Percentiles rank a stretch among this genome's conserved stretches.
These are phyloP conservation scores for Trametes pubescens DNA, from an alignment of 1,284 basidiomycete genomes.

Conservation along the genomic window DNA sequence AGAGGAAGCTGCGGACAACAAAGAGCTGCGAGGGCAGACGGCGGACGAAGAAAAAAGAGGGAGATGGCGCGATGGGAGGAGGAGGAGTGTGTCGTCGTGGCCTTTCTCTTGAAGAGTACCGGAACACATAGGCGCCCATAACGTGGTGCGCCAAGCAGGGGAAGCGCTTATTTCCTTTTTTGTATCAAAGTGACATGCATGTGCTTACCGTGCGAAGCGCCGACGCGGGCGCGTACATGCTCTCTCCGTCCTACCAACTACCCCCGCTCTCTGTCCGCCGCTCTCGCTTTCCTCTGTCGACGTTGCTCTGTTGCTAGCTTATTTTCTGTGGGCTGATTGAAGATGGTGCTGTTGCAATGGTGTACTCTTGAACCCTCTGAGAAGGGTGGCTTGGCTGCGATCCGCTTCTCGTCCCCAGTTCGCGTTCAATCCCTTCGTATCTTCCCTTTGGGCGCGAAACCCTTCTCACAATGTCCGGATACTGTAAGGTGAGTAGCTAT, in stretches of 20 bases:
- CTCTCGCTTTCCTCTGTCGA: background rate
- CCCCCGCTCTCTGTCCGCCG: background rate
- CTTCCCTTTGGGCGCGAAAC: slow-evolving; percentile 65
- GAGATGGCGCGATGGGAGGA: slow-evolving; percentile 27
- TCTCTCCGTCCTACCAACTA: slow-evolving; percentile 4
- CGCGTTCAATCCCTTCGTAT: slow-evolving; percentile 68
- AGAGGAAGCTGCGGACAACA: background rate
- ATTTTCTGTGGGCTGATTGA: background rate
- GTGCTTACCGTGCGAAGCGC: slow-evolving; percentile 1
- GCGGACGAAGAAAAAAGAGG: slow-evolving; percentile 5
- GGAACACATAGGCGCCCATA: slow-evolving; percentile 29
- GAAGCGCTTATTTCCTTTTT: slow-evolving; percentile 17
- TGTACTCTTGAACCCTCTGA: slow-evolving; percentile 68
- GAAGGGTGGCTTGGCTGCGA: slow-evolving; percentile 64
- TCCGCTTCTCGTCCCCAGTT: slow-evolving; percentile 70
- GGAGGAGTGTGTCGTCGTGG: slow-evolving; percentile 31
- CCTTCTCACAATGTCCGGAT: slow-evolving; percentile 66
- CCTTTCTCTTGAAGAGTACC: slow-evolving; percentile 25
- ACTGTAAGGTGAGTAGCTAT: slow-evolving; percentile 64
- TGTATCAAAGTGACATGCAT: slow-evolving; percentile 26
- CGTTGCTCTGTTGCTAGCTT: background rate
- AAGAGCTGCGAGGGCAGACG: slow-evolving; percentile 5
- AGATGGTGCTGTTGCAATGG: slow-evolving; percentile 66
- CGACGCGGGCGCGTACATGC: background rate
- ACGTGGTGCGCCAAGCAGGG: slow-evolving; percentile 17